Conservation (phyloP, 2,329 filamentous ascomycete species). For the Ophiostoma pallidulum region DNA sequence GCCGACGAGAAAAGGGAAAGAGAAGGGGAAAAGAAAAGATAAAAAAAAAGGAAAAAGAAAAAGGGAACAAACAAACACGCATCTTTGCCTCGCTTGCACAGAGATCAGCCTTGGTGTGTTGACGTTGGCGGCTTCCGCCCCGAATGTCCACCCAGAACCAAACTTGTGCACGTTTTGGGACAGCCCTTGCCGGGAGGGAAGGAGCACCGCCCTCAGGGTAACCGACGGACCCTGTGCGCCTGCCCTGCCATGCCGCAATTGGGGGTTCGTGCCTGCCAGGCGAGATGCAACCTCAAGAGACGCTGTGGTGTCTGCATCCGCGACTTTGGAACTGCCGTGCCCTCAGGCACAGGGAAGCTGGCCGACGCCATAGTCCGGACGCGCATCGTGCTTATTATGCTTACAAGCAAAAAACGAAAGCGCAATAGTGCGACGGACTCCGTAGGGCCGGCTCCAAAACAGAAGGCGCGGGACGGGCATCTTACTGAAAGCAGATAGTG, state of each 20-base stretch:
- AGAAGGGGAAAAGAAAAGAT: not conserved
- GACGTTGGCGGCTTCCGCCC: slow-evolving; percentile 8
- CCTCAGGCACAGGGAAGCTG: too few species aligned
- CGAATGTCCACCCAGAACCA: slow-evolving; percentile 4
- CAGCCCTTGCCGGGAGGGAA: slow-evolving; percentile 6
- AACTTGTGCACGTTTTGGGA: slow-evolving; percentile 1
- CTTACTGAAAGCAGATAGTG: too few species aligned
- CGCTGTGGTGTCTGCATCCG: not conserved
- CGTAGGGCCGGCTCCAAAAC: too few species aligned
- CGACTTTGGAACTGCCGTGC: too few species aligned
- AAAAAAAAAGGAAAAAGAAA: not conserved
- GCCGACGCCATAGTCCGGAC: too few species aligned
- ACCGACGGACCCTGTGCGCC: not conserved
- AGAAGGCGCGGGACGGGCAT: too few species aligned
- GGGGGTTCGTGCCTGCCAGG: not conserved
- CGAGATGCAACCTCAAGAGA: not conserved
- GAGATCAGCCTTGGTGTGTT: too few species aligned
- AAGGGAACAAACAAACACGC: not conserved
- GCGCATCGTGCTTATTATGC: too few species aligned
- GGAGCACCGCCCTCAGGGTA: slow-evolving; percentile 1
- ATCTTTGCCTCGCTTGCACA: too few species aligned
- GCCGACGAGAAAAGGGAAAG: not conserved
- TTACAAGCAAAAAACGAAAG: too few species aligned
- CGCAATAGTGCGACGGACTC: too few species aligned
- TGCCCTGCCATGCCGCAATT: slow-evolving; percentile 4